phyloP scores from a whole-genome alignment of 805 yeast species.

The Saccharomycodes ludwigii region DNA sequence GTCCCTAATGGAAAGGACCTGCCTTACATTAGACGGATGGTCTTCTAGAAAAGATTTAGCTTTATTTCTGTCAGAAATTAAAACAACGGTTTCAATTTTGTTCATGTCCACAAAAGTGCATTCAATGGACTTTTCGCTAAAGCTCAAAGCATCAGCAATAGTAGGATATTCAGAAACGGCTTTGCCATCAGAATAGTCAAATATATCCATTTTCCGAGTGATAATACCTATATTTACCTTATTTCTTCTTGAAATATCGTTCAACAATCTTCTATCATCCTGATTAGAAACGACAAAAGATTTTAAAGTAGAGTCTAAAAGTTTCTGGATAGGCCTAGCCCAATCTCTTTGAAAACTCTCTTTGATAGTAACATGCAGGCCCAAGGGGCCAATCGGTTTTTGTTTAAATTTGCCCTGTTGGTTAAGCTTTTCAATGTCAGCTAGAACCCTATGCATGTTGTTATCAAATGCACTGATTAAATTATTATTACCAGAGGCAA shows the following conservation, averaged over 20 bases:
- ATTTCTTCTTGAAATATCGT: slow-evolving; percentile 22
- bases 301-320: slow-evolving; percentile 36
- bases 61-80: slow-evolving; percentile 37
- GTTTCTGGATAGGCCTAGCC: slow-evolving; percentile 47
- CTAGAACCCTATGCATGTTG: slow-evolving; percentile 29
- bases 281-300: slow-evolving; percentile 58
- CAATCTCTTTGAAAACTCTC: slow-evolving; percentile 37
- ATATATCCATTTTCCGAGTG: slow-evolving; percentile 20
- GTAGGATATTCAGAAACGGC: slow-evolving; percentile 33
- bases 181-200: slow-evolving; percentile 35
- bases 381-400: slow-evolving; percentile 74
- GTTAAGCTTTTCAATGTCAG: slow-evolving; percentile 23
- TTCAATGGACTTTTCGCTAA: slow-evolving; percentile 41
- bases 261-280: slow-evolving; percentile 41
- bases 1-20: slow-evolving; percentile 32
- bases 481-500: slow-evolving; percentile 19
- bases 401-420: slow-evolving; percentile 28
- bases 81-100: slow-evolving; percentile 44
- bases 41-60: slow-evolving; percentile 35
- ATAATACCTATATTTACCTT: slow-evolving; percentile 39
- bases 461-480: slow-evolving; percentile 39
- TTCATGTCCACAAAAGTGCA: slow-evolving; percentile 53
- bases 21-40: slow-evolving; percentile 27
- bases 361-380: slow-evolving; percentile 45
- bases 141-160: slow-evolving; percentile 47